Evolutionary conservation across 306 rosid species (phyloP), one percentile per base, ranked within the genome.

Genomic region (Begonia masoniana): DNA sequence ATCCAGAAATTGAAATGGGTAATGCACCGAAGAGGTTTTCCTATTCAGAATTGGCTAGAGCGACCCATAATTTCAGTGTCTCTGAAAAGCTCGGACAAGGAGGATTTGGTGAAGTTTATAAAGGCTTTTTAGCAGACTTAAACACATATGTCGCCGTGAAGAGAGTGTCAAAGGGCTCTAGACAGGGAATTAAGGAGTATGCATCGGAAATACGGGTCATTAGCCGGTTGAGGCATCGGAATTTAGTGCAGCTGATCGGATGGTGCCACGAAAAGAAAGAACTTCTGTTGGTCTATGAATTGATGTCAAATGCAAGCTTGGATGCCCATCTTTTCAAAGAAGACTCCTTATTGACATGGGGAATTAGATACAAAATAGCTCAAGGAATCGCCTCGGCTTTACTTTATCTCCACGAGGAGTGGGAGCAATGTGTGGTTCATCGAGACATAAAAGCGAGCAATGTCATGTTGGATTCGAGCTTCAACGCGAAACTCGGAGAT

Each of bases 361-460:
- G 15, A 5, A 5, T 12, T 0, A 48, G 71, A 16, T 52, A 59
- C 51, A 59, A 36, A n/a, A 41, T 66, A 0, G 60, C 61, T n/a
- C 43, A 9, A 13, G 71, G 65, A 3, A 31, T 66, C 0, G 65
- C 71, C 15, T 59, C 56, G 5, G 71, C 65, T 2, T 5, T 66
- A 26, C 39, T 60, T 3, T 67, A 60, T 41, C 41, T 67, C 3
- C 72, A 67, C 23, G 66, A 60, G 51, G 62, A 60, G 36, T 67
- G 62, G 39, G 66, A 67, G 35, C 36, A 67, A 13, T 67, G 72
- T 13, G 72, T 67, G 4, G 11, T 59, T 31, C 71, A 67, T 15
- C 50, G 71, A 19, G 71, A 67, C 42, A 60, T 59, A 1, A 59
- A 67, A 15, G 41, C 71, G 0, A 67, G 71, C 56, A 67, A 67